These are phyloP conservation scores for Juncus effusus DNA, from an alignment of 176 grass and related monocot genomes.

Conservation along the genomic window DNA sequence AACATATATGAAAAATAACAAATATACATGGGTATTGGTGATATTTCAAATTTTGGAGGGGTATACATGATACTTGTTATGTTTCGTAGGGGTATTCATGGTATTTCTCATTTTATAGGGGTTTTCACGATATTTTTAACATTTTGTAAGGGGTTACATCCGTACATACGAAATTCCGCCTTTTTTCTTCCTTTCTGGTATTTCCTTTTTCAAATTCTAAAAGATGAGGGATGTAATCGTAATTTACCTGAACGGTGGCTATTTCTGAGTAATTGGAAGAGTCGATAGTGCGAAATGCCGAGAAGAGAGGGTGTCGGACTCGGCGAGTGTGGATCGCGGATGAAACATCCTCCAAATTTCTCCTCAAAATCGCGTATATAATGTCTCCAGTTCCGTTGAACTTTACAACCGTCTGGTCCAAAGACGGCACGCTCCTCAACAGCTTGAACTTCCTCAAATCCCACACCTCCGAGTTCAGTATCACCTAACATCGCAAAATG, in stretches of 20 bases:
- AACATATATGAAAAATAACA: too few species aligned
- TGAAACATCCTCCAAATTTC: slow-evolving; percentile 79
- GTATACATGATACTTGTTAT: too few species aligned
- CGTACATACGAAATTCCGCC: too few species aligned
- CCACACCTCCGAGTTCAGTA: slow-evolving; percentile 97
- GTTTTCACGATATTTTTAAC: too few species aligned
- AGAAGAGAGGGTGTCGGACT: slow-evolving; percentile 73
- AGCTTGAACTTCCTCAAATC: slow-evolving; percentile 96
- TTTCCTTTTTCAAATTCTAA: too few species aligned
- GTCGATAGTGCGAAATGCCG: slow-evolving; percentile 92
- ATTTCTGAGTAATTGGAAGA: slow-evolving; percentile 82
- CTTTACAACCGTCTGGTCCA: slow-evolving; percentile 94
- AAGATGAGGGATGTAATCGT: too few species aligned
- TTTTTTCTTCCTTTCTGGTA: too few species aligned
- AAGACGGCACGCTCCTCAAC: slow-evolving; percentile 80
- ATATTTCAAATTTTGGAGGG: too few species aligned
- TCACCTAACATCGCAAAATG: slow-evolving; percentile 46
- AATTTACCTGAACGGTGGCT: slow-evolving; percentile 58
- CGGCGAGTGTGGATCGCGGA: slow-evolving; percentile 70
- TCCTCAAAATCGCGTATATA: slow-evolving; percentile 84
- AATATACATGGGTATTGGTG: too few species aligned
- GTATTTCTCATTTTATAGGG: too few species aligned
- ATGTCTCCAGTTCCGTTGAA: slow-evolving; percentile 84
- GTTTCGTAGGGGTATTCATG: too few species aligned
- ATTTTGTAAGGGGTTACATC: too few species aligned